Base-by-base conservation (phyloP, 805 yeast genomes). In the Hanseniaspora meyeri region DNA sequence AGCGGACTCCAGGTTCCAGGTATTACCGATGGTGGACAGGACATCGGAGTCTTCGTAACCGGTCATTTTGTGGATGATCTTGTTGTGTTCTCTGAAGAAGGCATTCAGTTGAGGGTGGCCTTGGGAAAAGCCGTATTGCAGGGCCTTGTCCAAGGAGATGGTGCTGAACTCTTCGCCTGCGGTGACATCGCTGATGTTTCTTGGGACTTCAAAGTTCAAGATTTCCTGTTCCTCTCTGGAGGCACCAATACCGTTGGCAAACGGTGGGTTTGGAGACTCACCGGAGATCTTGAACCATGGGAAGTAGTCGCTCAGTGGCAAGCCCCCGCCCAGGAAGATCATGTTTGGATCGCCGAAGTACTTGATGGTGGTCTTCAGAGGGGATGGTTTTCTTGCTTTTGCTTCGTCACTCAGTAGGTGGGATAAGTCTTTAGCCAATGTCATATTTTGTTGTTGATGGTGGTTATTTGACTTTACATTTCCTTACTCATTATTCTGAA, bases 271-370 rank as follows among this genome's bases (percentile, higher is more conserved):
- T 57, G 96, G 95, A 7, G 88, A 74, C 57, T 79, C 80, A 14
- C 85, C 83, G 24, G 76, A 68, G 58, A 91, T 68, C 61, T 81
- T 79, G 64, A 89, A 87, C 78, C 91, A 87, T 46, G 98, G 97
- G 78, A 91, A 91, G 71, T 87, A 85, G 60, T 85, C 91, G 29
- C 96, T 74, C 68, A 87, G 73, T 14, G 98, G 98, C 63, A 91
- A 78, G 8, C 98, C 98, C 64, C 97, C 98, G 56, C 97, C 97
- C 57, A 91, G 78, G 67, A 89, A 90, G 57, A 88, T 82, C 66
- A 93, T 75, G 54, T 83, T 80, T 37, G 95, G 96, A 60, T 79
- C 77, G 45, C 74, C 73, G 65, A 74, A 84, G 73, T 85, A 84
- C 66, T 81, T 81, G 75, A 91, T 87, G 17, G 95, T 95, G 42